A percentile compares a stretch with the other conserved stretches of the same genome.
Evolutionary conservation across 192 early-diverging fungal genomes (phyloP).

Genomic region (Coemansia sp.): DNA sequence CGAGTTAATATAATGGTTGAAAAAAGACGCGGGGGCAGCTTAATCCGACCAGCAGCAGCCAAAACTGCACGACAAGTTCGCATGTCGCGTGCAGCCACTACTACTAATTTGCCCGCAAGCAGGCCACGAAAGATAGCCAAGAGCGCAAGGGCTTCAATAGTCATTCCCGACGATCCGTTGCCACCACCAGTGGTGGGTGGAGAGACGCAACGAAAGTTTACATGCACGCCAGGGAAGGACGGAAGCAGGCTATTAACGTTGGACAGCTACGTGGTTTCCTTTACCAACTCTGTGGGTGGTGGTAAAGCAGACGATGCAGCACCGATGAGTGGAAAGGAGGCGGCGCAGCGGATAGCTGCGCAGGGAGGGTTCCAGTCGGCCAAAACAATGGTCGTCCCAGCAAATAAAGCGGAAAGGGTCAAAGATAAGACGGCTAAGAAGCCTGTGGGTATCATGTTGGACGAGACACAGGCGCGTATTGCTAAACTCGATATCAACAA

Average conservation of each 20-base stretch:
- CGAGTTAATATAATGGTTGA: not conserved
- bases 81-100: not conserved
- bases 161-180: not conserved
- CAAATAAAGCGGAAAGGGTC: not conserved
- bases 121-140: not conserved
- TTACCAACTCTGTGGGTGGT: conserved; percentile 16
- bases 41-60: not conserved
- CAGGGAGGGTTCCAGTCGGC: conserved; percentile 11
- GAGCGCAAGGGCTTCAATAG: no score
- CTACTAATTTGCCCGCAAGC: not conserved
- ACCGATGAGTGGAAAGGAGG: not conserved
- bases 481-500: conserved; percentile 39
- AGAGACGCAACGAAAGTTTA: conserved; percentile 4
- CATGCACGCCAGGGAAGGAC: not conserved
- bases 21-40: not conserved
- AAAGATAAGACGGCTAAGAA: not conserved
- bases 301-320: not conserved
- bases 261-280: conserved; percentile 43
- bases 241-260: conserved; percentile 22
- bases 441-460: conserved; percentile 6
- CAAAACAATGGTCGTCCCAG: not conserved
- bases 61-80: not conserved
- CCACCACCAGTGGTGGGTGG: not conserved
- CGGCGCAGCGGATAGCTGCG: not conserved
- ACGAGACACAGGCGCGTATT: conserved; percentile 35